Percentiles rank a stretch among this genome's conserved stretches.
Evolutionary conservation across 768 basidiomycete species (phyloP).

Genomic region (Rhizopogon sp.): DNA sequence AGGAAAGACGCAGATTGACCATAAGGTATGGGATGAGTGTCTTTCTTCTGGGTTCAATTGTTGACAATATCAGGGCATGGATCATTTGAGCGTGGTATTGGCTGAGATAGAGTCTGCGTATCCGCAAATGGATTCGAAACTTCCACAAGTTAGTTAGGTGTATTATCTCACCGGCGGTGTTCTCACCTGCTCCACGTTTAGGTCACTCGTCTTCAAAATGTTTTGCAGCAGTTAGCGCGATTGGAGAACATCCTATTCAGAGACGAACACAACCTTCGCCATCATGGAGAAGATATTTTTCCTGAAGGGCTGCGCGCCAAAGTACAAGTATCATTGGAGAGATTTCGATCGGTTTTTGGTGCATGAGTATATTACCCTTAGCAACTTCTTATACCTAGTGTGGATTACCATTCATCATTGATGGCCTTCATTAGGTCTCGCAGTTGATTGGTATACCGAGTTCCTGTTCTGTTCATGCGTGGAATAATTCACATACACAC

Average conservation of each 20-base stretch:
- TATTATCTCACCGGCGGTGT: background rate
- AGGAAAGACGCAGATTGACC: slow-evolving; percentile 14
- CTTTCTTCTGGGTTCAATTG: background rate
- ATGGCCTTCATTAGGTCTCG: background rate
- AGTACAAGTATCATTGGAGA: background rate
- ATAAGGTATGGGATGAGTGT: slow-evolving; percentile 10
- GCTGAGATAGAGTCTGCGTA: slow-evolving; percentile 26
- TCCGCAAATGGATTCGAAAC: slow-evolving; percentile 3
- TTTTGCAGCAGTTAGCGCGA: slow-evolving; percentile 19
- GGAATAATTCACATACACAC: background rate
- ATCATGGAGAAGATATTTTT: slow-evolving; percentile 13
- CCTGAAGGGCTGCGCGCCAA: slow-evolving; percentile 8
- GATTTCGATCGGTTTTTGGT: background rate
- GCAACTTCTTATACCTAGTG: background rate
- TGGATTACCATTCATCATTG: slow-evolving; percentile 32
- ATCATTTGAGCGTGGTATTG: slow-evolving; percentile 21
- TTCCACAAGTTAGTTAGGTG: slow-evolving; percentile 12
- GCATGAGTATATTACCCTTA: background rate
- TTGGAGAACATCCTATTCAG: slow-evolving; percentile 26
- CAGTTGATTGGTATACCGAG: background rate
- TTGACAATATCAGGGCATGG: slow-evolving; percentile 16
- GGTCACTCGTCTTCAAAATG: slow-evolving; percentile 14
- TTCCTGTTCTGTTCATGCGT: background rate
- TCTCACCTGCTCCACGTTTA: slow-evolving; percentile 5
- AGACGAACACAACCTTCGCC: slow-evolving; percentile 22